phyloP scores from a whole-genome alignment of 2,329 filamentous ascomycete genomes.

The Xylariaceae sp. region DNA sequence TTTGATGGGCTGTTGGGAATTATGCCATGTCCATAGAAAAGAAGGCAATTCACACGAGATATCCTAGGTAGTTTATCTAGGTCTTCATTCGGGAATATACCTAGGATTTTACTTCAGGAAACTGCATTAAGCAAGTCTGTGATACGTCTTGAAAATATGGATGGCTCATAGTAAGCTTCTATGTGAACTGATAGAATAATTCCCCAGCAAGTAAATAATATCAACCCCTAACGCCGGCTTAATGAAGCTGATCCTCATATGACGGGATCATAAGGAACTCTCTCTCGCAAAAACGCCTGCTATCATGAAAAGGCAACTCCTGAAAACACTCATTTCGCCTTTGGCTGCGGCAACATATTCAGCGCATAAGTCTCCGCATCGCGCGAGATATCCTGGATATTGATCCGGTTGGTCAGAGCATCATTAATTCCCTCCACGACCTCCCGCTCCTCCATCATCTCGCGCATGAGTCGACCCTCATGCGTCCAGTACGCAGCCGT shows the following conservation, averaged over 20 bases:
- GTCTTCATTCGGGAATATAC: background rate
- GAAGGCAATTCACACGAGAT: background rate
- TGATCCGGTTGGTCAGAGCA: conserved; percentile 58
- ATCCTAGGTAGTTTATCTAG: background rate
- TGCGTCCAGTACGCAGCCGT: conserved; percentile 73
- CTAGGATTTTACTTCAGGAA: background rate
- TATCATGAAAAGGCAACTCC: background rate
- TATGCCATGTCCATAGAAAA: background rate
- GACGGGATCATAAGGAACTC: background rate
- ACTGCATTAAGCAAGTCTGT: background rate
- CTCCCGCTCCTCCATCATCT: conserved; percentile 73
- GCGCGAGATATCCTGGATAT: conserved; percentile 54
- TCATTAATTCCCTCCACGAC: conserved; percentile 67
- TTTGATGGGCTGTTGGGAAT: background rate
- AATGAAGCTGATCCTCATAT: background rate
- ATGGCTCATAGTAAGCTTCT: background rate
- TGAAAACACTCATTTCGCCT: background rate
- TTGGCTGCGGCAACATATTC: conserved; percentile 34
- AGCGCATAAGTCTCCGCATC: conserved; percentile 60
- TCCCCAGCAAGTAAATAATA: background rate
- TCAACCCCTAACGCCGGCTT: too few species aligned
- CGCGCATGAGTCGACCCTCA: conserved; percentile 65
- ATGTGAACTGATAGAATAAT: background rate
- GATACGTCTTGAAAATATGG: background rate
- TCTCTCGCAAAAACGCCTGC: background rate